phyloP scores from a whole-genome alignment of 1,139 yeast species.

The Lodderomyces pseudojiufengensis region DNA sequence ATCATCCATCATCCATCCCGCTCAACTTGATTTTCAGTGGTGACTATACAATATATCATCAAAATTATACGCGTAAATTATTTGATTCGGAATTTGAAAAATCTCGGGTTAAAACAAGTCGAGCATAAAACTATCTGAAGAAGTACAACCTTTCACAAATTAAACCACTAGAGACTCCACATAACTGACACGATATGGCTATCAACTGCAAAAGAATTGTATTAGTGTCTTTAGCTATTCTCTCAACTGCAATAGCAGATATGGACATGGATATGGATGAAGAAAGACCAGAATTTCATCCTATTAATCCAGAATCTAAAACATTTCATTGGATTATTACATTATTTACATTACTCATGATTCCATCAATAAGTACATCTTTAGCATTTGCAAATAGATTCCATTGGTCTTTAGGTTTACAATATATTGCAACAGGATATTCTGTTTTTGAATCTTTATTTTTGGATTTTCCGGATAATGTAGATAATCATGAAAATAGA shows the following conservation, averaged over 20 bases:
- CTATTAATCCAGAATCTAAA: conserved; percentile 48
- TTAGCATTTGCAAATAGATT: conserved; percentile 52
- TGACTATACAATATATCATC: too few relatives aligned
- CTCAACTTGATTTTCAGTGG: too few relatives aligned
- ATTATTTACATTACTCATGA: conserved; percentile 39
- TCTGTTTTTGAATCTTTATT: conserved; percentile 53
- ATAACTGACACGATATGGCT: too few relatives aligned
- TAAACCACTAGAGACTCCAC: too few relatives aligned
- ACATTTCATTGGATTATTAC: conserved; percentile 64
- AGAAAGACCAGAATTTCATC: conserved; percentile 39
- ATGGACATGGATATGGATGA: conserved; percentile 33
- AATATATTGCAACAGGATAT: conserved; percentile 45
- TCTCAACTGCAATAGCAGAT: conserved; percentile 5
- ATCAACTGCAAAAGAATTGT: too few relatives aligned
- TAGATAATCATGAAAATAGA: conserved; percentile 58
- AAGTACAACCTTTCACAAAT: too few relatives aligned
- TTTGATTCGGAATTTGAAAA: too few relatives aligned
- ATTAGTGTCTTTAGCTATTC: not conserved
- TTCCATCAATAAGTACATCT: conserved; percentile 54
- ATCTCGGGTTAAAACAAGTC: too few relatives aligned
- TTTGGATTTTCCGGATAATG: conserved; percentile 57
- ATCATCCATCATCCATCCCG: too few relatives aligned
- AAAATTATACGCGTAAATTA: too few relatives aligned
- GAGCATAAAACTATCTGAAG: too few relatives aligned
- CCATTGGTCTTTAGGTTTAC: conserved; percentile 46